A percentile compares a stretch with the other conserved stretches of the same genome.
phyloP scores from a whole-genome alignment of 2,329 filamentous ascomycete species.

The Microcera coccophila region DNA sequence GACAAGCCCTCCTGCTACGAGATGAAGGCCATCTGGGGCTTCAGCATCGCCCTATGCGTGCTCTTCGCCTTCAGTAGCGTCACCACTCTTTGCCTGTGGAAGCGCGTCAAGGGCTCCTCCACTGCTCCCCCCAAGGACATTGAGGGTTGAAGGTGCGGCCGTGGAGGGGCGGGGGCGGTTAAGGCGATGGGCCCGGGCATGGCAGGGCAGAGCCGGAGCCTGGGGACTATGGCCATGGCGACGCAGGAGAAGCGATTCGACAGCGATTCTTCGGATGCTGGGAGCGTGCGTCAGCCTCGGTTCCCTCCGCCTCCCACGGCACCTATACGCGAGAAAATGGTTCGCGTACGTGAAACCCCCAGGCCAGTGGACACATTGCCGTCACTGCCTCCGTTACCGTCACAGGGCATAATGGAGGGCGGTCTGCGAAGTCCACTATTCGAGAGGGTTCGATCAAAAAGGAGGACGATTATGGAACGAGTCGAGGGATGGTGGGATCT shows the following conservation, averaged over 20 bases:
- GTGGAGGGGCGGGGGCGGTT: conserved; percentile 33
- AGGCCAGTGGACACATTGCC: conserved; percentile 29
- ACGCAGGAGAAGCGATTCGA: conserved; percentile 30
- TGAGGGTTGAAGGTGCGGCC: conserved; percentile 47
- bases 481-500: conserved; percentile 56
- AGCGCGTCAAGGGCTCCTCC: conserved; percentile 46
- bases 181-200: conserved; percentile 16
- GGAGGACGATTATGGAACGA: conserved; percentile 45
- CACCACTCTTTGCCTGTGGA: conserved; percentile 59
- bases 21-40: conserved; percentile 83
- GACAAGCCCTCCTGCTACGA: conserved; percentile 68
- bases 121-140: conserved; percentile 43
- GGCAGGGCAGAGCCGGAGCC: conserved; percentile 25
- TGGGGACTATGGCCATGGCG: conserved; percentile 37
- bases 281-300: conserved; percentile 28
- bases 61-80: conserved; percentile 63
- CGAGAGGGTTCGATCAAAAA: conserved; percentile 32
- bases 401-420: conserved; percentile 15
- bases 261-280: conserved; percentile 30
- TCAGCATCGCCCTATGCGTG: conserved; percentile 74
- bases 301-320: conserved; percentile 38
- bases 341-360: conserved; percentile 19
- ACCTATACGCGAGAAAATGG: conserved; percentile 23
- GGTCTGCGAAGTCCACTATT: conserved; percentile 25
- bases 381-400: conserved; percentile 26